Base-by-base conservation (phyloP, 805 yeast species). In the Starmerella roubikii region DNA sequence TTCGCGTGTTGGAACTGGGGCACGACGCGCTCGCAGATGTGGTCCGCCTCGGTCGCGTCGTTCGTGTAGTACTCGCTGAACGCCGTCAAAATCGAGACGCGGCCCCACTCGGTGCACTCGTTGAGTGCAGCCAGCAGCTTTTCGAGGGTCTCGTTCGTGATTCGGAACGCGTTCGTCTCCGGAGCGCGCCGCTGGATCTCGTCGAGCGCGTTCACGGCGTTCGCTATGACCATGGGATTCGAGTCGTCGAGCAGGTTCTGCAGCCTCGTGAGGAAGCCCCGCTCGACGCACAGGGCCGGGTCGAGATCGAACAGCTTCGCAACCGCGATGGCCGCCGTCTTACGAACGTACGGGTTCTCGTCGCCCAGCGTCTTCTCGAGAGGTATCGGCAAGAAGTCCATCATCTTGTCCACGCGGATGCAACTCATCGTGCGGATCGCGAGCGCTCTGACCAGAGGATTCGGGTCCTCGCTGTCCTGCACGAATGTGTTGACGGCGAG, bases 351-450 rank as follows among this genome's bases (percentile, higher is more conserved):
- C 1, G 99, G 97, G 56, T 86, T 86, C 54, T 86, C 96, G 61
- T 91, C 98, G 42, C 67, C 69, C 50, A 91, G 64, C 1, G 97
- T 86, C 51, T 81, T 71, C 46, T 77, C 76, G 47, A 91, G 65
- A 0, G 98, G 98, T 17, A 78, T 76, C 47, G 84, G 91, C 76
- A 91, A 74, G 57, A 91, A 91, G 56, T 88, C 97, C 31, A 85
- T 82, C 76, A 91, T 86, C 59, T 81, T 86, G 54, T 82, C 93
- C 16, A 91, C 97, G 32, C 97, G 67, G 36, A 91, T 85, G 64
- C 96, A 88, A 0, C 98, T 97, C 99, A 91, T 91, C 11, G 99
- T 91, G 54, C 98, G 73, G 43, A 91, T 86, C 0, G 99, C 97
- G 61, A 91, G 71, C 1, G 97, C 94, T 39, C 97, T 70, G 20